A percentile compares a stretch with the other conserved stretches of the same genome.
Evolutionary conservation across 345 rosid species (phyloP).

Genomic region (Gynandropsis gynandra): DNA sequence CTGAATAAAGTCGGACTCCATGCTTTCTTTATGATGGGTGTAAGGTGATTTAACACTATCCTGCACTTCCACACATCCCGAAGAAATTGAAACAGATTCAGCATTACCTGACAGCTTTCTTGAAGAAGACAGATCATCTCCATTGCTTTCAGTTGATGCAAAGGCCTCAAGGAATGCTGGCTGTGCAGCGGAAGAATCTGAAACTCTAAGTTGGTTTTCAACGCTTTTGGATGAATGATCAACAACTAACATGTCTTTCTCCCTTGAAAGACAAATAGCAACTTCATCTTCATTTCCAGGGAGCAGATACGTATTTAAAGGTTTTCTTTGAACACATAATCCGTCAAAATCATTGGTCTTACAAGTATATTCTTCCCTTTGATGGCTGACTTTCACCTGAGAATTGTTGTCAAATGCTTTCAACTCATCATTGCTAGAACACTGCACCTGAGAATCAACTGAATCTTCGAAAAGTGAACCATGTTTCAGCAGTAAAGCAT

Average conservation of each 20-base stretch:
- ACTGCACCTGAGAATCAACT: conserved; percentile 17
- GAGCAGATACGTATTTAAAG: conserved; percentile 20
- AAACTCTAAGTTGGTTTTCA: conserved; percentile 25
- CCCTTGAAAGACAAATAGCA: conserved; percentile 11
- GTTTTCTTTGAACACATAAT: conserved; percentile 21
- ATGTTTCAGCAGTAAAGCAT: conserved; percentile 10
- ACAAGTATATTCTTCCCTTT: conserved; percentile 19
- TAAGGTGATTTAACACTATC: conserved; percentile 25
- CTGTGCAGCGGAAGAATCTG: conserved; percentile 16
- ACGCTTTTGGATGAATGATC: conserved; percentile 22
- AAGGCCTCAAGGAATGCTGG: conserved; percentile 19
- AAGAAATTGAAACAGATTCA: conserved; percentile 3
- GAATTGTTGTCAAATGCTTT: conserved; percentile 17
- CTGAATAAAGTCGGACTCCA: conserved; percentile 10
- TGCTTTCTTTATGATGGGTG: conserved; percentile 22
- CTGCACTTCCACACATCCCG: conserved; percentile 18
- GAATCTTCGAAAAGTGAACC: conserved; percentile 14
- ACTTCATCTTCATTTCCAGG: conserved; percentile 20
- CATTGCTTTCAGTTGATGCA: conserved; percentile 23
- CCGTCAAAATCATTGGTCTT: conserved; percentile 18
- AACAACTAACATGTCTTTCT: conserved; percentile 17
- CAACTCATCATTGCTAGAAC: conserved; percentile 22
- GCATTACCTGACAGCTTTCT: conserved; percentile 5
- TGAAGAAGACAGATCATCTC: conserved; percentile 23
- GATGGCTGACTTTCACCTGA: conserved; percentile 17